phyloP scores from a whole-genome alignment of 257 asterid genomes.

The Plantago major region DNA sequence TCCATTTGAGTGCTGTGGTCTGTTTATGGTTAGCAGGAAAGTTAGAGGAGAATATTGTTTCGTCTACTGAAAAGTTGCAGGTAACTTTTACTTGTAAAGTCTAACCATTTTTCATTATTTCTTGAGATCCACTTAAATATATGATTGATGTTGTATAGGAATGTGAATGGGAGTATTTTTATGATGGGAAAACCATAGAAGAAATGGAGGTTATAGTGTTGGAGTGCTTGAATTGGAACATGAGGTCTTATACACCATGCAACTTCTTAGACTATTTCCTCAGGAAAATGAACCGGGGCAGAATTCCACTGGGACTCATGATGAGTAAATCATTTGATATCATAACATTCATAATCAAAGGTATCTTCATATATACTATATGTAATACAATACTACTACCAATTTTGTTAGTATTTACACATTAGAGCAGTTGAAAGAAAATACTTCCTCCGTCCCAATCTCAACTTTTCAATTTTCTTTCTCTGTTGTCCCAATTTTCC shows the following conservation, averaged over 20 bases:
- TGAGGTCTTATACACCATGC: conserved; percentile 61
- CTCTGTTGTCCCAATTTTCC: no score
- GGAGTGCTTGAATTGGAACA: conserved; percentile 61
- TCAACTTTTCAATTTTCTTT: no score
- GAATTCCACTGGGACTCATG: conserved; percentile 22
- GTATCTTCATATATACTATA: conserved; percentile 21
- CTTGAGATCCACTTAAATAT: background rate
- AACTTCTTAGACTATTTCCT: conserved; percentile 55
- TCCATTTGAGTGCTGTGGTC: conserved; percentile 59
- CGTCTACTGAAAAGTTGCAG: conserved; percentile 56
- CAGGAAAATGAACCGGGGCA: conserved; percentile 32
- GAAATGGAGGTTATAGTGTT: conserved; percentile 77
- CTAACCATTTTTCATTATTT: background rate
- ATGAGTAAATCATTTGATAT: conserved; percentile 44
- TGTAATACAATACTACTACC: no score
- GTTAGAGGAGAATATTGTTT: conserved; percentile 60
- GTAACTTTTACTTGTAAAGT: conserved; percentile 22
- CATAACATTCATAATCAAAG: conserved; percentile 50
- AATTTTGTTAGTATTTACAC: no score
- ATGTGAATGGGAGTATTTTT: conserved; percentile 47
- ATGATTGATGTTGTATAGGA: conserved; percentile 36
- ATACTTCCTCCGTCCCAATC: no score
- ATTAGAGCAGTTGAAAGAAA: no score
- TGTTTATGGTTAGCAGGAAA: conserved; percentile 76
- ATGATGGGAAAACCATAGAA: conserved; percentile 51